Percentiles rank a stretch among this genome's conserved stretches.
phyloP scores from a whole-genome alignment of 371 early-diverging fungal genomes.

The Chytridiales sp. region DNA sequence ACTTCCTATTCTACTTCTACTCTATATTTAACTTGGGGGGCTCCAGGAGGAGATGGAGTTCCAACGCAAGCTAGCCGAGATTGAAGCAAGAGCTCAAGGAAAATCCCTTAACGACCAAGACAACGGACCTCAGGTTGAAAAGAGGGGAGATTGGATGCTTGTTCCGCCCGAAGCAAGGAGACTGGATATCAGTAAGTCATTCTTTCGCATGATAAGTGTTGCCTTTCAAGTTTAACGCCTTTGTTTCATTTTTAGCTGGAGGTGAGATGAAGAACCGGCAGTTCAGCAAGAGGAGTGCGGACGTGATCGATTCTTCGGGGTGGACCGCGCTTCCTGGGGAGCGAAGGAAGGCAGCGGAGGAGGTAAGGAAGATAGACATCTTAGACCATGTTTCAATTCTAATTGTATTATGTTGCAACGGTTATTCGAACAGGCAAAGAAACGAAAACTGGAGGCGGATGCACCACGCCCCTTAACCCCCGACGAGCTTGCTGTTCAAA shows the following conservation, averaged over 20 bases:
- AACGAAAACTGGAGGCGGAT: slow-evolving; percentile 4
- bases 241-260: slow-evolving; percentile 25
- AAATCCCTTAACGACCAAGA: neutral
- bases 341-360: neutral
- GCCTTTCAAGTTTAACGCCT: no score
- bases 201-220: neutral
- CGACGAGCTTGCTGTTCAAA: slow-evolving; percentile 19
- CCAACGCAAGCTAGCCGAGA: slow-evolving; percentile 15
- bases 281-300: slow-evolving; percentile 21
- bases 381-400: no score
- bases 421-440: no score
- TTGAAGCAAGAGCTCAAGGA: slow-evolving; percentile 16
- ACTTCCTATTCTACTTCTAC: neutral
- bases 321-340: slow-evolving; percentile 43
- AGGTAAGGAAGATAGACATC: neutral
- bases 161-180: slow-evolving; percentile 31
- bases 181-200: slow-evolving; percentile 15
- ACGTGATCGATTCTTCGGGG: slow-evolving; percentile 33
- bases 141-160: slow-evolving; percentile 30
- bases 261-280: slow-evolving; percentile 30
- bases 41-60: slow-evolving; percentile 17
- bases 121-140: neutral
- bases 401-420: no score
- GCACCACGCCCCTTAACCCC: slow-evolving; percentile 12
- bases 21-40: neutral